Evolutionary conservation across 1,284 basidiomycete species (phyloP).

Genomic region (Puccinia novopanici): DNA sequence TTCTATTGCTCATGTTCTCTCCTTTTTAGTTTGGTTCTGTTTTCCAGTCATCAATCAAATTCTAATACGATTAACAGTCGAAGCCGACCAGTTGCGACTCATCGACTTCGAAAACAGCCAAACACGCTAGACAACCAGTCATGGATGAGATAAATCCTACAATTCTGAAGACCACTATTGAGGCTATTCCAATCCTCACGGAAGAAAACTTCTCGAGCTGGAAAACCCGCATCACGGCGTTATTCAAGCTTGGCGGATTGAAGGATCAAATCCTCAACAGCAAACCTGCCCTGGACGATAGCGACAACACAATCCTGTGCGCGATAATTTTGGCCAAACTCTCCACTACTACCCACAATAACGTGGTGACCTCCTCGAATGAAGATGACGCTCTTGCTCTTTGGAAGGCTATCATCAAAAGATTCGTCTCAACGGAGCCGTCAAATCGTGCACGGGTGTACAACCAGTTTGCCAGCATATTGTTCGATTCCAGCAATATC

Average conservation of each 20-base stretch:
- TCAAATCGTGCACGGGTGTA: not conserved
- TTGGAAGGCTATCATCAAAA: not conserved
- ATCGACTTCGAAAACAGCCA: too few relatives aligned
- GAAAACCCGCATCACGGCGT: too few relatives aligned
- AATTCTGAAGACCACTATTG: not conserved
- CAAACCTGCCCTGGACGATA: not conserved
- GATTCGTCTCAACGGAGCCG: not conserved
- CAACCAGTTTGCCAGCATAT: too few relatives aligned
- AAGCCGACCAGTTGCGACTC: too few relatives aligned
- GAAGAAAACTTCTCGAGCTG: conserved; percentile 1
- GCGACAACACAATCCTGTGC: not conserved
- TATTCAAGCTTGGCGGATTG: not conserved
- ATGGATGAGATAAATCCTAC: too few relatives aligned
- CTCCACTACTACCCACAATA: not conserved
- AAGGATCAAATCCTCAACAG: not conserved
- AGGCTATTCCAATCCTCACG: not conserved
- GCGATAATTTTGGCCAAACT: not conserved
- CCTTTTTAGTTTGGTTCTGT: too few relatives aligned
- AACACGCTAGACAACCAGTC: too few relatives aligned
- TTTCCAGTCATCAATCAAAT: too few relatives aligned
- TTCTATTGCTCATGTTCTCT: too few relatives aligned
- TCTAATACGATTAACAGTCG: too few relatives aligned
- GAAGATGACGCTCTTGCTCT: not conserved
- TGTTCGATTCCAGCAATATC: too few relatives aligned
- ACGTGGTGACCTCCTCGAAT: not conserved